A percentile compares a stretch with the other conserved stretches of the same genome.
These are phyloP conservation scores for Chytriomyces sp. DNA, from an alignment of 192 early-diverging fungal genomes.

Conservation along the genomic window DNA sequence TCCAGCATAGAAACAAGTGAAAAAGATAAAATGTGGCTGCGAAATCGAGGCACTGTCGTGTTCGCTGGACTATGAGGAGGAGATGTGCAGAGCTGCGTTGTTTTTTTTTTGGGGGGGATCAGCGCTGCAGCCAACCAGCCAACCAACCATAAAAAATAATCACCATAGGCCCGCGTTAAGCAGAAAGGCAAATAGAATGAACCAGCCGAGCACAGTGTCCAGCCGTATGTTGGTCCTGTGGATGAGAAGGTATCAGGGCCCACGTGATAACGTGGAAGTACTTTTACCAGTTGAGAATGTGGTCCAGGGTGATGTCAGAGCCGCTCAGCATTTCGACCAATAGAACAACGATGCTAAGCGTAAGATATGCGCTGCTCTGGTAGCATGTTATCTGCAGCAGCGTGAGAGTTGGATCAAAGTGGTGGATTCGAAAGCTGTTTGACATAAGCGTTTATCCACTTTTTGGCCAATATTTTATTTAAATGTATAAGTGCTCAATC, in stretches of 20 bases:
- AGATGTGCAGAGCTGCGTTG: slow-evolving; percentile 32
- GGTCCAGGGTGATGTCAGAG: slow-evolving; percentile 65
- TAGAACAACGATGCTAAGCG: slow-evolving; percentile 57
- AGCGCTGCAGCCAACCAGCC: neutral
- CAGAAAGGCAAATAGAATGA: slow-evolving; percentile 66
- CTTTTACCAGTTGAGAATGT: slow-evolving; percentile 61
- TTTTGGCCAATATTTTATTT: neutral
- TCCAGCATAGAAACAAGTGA: slow-evolving; percentile 64
- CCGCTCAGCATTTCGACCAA: slow-evolving; percentile 65
- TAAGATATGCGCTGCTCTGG: slow-evolving; percentile 66
- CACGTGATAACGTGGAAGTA: neutral
- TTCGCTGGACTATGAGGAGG: slow-evolving; percentile 70
- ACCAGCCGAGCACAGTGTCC: slow-evolving; percentile 60
- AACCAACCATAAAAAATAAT: slow-evolving; percentile 6
- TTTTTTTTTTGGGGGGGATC: neutral
- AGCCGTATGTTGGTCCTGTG: slow-evolving; percentile 61
- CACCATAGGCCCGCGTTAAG: slow-evolving; percentile 69
- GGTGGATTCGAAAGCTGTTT: slow-evolving; percentile 21
- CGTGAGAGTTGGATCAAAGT: slow-evolving; percentile 27
- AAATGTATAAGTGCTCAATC: neutral
- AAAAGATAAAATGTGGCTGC: slow-evolving; percentile 72
- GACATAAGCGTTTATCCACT: neutral
- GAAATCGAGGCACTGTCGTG: slow-evolving; percentile 79
- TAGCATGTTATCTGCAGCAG: slow-evolving; percentile 22
- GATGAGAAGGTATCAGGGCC: slow-evolving; percentile 47